These are phyloP conservation scores for Quercus lobata DNA, from an alignment of 331 rosid species.

Conservation along the genomic window DNA sequence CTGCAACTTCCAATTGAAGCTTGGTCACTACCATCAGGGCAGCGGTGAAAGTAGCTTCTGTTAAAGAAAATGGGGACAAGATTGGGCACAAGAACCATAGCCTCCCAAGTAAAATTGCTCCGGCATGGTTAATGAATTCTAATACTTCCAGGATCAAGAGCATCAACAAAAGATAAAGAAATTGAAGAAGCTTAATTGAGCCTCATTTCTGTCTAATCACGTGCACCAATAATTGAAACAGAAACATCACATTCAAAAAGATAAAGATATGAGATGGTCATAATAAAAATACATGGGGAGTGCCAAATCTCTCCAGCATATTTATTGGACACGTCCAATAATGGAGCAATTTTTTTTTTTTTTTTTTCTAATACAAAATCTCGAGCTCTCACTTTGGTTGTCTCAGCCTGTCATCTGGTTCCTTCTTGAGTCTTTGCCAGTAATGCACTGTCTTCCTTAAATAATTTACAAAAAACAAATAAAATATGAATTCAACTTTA, in stretches of 20 bases:
- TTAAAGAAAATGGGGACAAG: not conserved
- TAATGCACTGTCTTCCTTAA: conserved; percentile 2
- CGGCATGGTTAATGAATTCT: not conserved
- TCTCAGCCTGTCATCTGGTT: conserved; percentile 2
- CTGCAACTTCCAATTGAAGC: not conserved
- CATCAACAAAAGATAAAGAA: not conserved
- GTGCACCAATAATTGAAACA: not conserved
- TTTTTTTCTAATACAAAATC: not conserved
- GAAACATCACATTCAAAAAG: not conserved
- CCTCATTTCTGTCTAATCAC: not conserved
- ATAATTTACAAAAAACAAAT: conserved; percentile 12
- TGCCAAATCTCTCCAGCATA: not conserved
- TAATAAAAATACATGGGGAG: not conserved
- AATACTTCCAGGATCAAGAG: not conserved
- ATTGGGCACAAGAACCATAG: not conserved
- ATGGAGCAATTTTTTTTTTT: not conserved
- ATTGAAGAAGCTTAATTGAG: not conserved
- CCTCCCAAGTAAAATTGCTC: not conserved
- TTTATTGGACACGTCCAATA: not conserved
- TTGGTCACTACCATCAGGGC: not conserved
- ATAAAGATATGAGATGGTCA: not conserved
- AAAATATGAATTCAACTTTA: conserved; percentile 8
- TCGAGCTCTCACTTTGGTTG: not conserved
- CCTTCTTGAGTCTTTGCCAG: not conserved
- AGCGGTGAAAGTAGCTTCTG: not conserved